Percentiles rank a stretch among this genome's conserved stretches.
Conservation (phyloP, 345 rosid genomes). For the Aethionema arabicum region DNA sequence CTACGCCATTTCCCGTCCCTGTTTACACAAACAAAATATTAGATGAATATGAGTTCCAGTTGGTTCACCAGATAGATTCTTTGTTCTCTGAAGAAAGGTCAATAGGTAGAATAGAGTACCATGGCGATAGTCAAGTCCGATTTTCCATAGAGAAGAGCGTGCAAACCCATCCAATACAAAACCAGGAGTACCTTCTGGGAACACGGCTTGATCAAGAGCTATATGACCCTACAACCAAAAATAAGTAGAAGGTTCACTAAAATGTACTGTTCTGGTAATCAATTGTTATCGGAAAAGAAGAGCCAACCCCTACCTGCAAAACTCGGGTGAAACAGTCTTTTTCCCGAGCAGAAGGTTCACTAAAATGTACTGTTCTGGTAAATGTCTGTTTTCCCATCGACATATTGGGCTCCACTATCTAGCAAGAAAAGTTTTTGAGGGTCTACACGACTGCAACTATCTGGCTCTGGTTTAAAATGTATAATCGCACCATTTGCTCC, state of each 20-base stretch:
- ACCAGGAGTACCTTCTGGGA: slow-evolving; percentile 92
- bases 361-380: slow-evolving; percentile 93
- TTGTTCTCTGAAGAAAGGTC: neutral
- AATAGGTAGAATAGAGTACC: slow-evolving; percentile 46
- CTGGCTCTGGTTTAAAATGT: slow-evolving; percentile 87
- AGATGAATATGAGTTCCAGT: slow-evolving; percentile 19
- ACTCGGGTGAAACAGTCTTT: slow-evolving; percentile 95
- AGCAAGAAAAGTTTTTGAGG: slow-evolving; percentile 69
- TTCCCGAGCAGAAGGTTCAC: slow-evolving; percentile 71
- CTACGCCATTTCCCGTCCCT: slow-evolving; percentile 99
- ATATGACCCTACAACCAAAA: slow-evolving; percentile 80
- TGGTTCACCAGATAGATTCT: neutral
- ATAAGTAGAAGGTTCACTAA: slow-evolving; percentile 12
- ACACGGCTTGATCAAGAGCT: slow-evolving; percentile 90
- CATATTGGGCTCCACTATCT: slow-evolving; percentile 95
- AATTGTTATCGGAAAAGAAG: slow-evolving; percentile 14
- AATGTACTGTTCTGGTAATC: neutral
- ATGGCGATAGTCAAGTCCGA: slow-evolving; percentile 96
- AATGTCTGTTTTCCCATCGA: slow-evolving; percentile 96
- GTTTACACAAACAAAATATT: slow-evolving; percentile 30
- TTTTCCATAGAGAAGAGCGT: slow-evolving; percentile 89
- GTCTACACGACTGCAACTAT: slow-evolving; percentile 76
- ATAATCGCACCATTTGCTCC: slow-evolving; percentile 97
- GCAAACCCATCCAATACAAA: slow-evolving; percentile 94
- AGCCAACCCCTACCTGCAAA: slow-evolving; percentile 53